These are phyloP conservation scores for Borovskyia barvae DNA, from an alignment of 208 protist genomes.

Conservation along the genomic window DNA sequence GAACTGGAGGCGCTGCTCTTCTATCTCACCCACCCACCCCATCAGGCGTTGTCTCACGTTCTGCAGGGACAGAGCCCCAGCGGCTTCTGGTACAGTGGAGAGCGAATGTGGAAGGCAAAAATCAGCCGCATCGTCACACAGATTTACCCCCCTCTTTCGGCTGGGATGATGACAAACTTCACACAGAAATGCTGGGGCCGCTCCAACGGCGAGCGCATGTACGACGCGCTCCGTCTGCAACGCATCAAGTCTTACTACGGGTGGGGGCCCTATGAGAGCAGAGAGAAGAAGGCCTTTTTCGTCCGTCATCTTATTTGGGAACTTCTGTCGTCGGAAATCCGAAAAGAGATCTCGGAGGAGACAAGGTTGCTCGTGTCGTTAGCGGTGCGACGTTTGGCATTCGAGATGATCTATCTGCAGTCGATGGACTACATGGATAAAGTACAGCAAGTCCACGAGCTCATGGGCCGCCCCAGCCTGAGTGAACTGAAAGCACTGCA, in stretches of 20 bases:
- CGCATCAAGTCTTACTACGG: constrained; percentile 75
- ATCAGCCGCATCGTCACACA: constrained; percentile 68
- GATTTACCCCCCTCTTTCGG: constrained; percentile 67
- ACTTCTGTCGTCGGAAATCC: constrained; percentile 57
- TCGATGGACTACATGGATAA: constrained; percentile 89
- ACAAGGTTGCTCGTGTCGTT: constrained; percentile 59
- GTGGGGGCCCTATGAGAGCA: constrained; percentile 74
- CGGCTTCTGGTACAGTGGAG: constrained; percentile 79
- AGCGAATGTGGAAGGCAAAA: constrained; percentile 81
- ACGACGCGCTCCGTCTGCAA: constrained; percentile 77
- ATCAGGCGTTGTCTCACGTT: constrained; percentile 70
- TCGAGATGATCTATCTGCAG: constrained; percentile 85
- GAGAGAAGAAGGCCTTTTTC: constrained; percentile 86
- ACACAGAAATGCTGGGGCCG: constrained; percentile 91
- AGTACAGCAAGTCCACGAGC: constrained; percentile 68
- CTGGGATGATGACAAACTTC: constrained; percentile 90
- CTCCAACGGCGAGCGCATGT: constrained; percentile 81
- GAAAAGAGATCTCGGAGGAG: constrained; percentile 55
- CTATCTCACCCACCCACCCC: constrained; percentile 61
- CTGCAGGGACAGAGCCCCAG: constrained; percentile 62
- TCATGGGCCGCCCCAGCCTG: constrained; percentile 64
- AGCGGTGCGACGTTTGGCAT: constrained; percentile 64
- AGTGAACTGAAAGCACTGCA: constrained; percentile 58
- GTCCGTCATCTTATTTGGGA: constrained; percentile 80
- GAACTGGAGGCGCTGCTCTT: constrained; percentile 78